Conservation (phyloP, 768 basidiomycete species). For the Lepiota subincarnata region DNA sequence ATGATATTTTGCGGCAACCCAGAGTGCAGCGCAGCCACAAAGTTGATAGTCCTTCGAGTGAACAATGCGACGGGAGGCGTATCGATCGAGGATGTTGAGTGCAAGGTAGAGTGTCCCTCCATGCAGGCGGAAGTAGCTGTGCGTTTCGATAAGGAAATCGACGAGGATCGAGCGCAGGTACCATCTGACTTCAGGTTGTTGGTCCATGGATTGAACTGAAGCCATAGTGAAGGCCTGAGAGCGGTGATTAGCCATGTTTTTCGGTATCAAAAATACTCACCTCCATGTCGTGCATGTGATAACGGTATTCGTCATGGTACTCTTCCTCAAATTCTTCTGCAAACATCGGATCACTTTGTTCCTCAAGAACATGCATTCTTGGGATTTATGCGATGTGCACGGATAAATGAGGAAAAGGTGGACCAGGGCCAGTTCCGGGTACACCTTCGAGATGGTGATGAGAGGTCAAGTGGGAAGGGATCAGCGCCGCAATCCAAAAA, state of each 20-base stretch:
- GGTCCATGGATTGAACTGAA: conserved; percentile 91
- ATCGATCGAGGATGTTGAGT: conserved; percentile 97
- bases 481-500: too few relatives aligned
- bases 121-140: conserved; percentile 92
- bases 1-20: conserved; percentile 99
- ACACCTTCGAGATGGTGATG: too few relatives aligned
- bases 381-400: too few relatives aligned
- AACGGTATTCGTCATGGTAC: conserved; percentile 85
- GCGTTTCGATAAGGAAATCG: conserved; percentile 97
- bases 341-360: too few relatives aligned
- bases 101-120: conserved; percentile 97
- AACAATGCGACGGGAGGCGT: conserved; percentile 95
- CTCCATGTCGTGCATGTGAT: conserved; percentile 98
- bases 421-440: too few relatives aligned
- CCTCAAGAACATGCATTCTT: too few relatives aligned
- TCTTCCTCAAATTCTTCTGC: conserved; percentile 67
- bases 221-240: conserved; percentile 76
- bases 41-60: conserved; percentile 99
- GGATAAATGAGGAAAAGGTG: too few relatives aligned
- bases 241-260: conserved; percentile 11
- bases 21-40: conserved; percentile 94
- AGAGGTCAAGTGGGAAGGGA: too few relatives aligned
- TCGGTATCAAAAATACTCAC: conserved; percentile 44
- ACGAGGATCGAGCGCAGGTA: conserved; percentile 97
- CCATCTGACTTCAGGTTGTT: conserved; percentile 97